Evolutionary conservation across 805 yeast species (phyloP), one percentile per base, ranked within the genome.

Genomic region (Yamadazyma takamatsuzukensis): DNA sequence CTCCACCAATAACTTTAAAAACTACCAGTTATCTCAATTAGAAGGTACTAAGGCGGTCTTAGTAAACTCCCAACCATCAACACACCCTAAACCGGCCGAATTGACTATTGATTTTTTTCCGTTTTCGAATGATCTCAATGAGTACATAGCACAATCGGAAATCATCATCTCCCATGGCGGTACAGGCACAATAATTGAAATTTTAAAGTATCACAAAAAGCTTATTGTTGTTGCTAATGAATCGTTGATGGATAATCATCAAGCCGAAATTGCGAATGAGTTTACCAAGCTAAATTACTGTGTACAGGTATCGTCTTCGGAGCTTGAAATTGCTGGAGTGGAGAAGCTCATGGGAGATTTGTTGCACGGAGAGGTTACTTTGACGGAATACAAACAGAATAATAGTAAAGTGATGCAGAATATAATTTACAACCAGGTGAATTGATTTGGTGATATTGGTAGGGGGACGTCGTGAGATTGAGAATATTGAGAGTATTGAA

Each of bases 181-280:
- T 1, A 86, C 97, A 0, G 98, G 98, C 2, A 85, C 96, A 0
- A 83, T 90, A 6, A 55, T 93, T 17, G 98, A 90, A 48, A 70
- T 84, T 0, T 56, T 87, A 22, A 66, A 93, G 15, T 49, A 49
- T 18, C 33, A 57, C 1, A 80, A 76, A 49, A 75, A 72, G 15
- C 59, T 87, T 35, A 61, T 89, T 1, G 88, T 83, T 5, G 81
- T 87, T 18, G 74, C 79, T 6, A 90, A 90, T 53, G 70, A 72
- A 8, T 45, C 54, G 4, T 68, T 93, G n/a, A 83, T 86, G 85
- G 85, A 85, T 52, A 85, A 88, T 51, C 97, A 89, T 53, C 96
- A 89, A 53, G 42, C 58, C 12, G 90, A 89, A 40, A 78, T 85
- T 6, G 93, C 95, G 10, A 15, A 17, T 9, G 37, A 48, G 29